Conservation (phyloP, 495 filamentous ascomycete genomes). For the Trichodelitschia bisporula region DNA sequence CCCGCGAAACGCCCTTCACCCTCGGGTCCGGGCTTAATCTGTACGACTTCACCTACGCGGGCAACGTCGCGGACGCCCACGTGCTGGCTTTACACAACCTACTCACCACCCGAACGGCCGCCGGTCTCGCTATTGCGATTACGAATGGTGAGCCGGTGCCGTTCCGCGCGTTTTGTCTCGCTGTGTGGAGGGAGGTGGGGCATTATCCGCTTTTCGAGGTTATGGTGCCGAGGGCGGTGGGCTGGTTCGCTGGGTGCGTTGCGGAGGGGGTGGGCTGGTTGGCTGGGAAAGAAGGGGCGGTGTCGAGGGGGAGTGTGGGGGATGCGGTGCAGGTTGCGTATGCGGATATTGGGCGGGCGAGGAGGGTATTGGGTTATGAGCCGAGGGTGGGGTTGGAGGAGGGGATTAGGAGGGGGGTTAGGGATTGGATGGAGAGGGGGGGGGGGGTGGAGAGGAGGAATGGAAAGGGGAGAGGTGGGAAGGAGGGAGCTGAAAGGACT, state of each 20-base stretch:
- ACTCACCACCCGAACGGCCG: constrained; percentile 25
- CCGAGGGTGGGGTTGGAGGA: constrained; percentile 30
- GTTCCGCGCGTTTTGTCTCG: constrained; percentile 33
- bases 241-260: constrained; percentile 22
- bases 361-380: constrained; percentile 29
- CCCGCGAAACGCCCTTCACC: constrained; percentile 30
- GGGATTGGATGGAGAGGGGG: too few species aligned
- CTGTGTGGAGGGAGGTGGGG: constrained; percentile 32
- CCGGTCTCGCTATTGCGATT: constrained; percentile 37
- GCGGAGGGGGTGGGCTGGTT: constrained; percentile 28
- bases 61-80: constrained; percentile 36
- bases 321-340: constrained; percentile 30
- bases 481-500: too few species aligned
- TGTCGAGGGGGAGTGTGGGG: constrained; percentile 29
- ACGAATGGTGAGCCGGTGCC: constrained; percentile 36
- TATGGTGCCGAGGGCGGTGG: constrained; percentile 25
- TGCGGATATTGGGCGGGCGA: constrained; percentile 31
- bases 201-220: constrained; percentile 27
- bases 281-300: constrained; percentile 20
- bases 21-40: constrained; percentile 31
- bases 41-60: constrained; percentile 35
- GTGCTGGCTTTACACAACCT: constrained; percentile 35
- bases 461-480: too few species aligned
- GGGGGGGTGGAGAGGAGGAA: too few species aligned
- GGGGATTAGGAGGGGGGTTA: constrained; percentile 17